Evolutionary conservation across 257 asterid genomes (phyloP).

Genomic region (Asclepias syriaca): DNA sequence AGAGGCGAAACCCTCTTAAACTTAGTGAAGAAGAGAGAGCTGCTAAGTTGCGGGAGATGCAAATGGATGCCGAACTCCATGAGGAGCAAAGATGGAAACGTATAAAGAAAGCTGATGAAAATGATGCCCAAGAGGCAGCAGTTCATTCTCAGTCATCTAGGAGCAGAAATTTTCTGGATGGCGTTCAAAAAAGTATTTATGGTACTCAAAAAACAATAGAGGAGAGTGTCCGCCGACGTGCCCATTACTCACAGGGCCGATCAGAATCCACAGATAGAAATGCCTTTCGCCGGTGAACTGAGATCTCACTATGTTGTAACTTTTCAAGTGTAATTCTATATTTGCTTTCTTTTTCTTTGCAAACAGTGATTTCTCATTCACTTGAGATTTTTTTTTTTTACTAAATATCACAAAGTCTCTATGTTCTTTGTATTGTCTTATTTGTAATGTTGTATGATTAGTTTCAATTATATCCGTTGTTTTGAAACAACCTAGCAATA

Average conservation of each 20-base stretch:
- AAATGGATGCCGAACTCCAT: conserved; percentile 80
- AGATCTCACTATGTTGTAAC: not conserved
- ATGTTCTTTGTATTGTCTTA: too few relatives aligned
- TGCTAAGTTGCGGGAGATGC: conserved; percentile 84
- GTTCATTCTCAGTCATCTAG: conserved; percentile 30
- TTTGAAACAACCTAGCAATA: too few relatives aligned
- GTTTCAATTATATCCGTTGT: too few relatives aligned
- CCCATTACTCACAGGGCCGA: conserved; percentile 71
- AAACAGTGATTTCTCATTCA: not conserved
- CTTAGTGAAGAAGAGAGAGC: conserved; percentile 95
- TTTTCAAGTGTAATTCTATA: not conserved
- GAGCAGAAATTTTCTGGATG: conserved; percentile 81
- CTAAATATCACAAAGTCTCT: too few relatives aligned
- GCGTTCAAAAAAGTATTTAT: conserved; percentile 68
- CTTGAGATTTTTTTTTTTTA: not conserved
- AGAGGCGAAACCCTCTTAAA: conserved; percentile 38
- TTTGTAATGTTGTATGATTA: too few relatives aligned
- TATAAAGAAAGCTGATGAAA: conserved; percentile 76
- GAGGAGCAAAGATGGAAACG: conserved; percentile 94
- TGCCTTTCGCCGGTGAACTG: conserved; percentile 60
- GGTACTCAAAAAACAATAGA: conserved; percentile 93
- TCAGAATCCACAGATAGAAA: conserved; percentile 57
- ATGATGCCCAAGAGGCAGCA: conserved; percentile 72
- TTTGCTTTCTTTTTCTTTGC: too few relatives aligned
- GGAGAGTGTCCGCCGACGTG: conserved; percentile 91